Base-by-base conservation (phyloP, 1,284 basidiomycete species). In the Heterobasidion parviporum region DNA sequence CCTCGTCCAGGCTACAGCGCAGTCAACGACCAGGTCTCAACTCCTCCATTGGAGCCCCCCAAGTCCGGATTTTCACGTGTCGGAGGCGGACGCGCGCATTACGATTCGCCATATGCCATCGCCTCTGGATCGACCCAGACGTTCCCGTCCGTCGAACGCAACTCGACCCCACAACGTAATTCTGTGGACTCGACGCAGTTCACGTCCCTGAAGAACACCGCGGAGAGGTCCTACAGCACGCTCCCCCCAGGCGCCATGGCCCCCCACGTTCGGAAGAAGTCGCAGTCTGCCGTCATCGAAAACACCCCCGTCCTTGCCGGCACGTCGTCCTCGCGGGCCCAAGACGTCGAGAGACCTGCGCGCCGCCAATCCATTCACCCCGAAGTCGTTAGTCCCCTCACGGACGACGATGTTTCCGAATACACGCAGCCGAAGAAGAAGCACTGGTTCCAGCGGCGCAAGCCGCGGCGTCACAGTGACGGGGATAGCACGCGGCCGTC, bases 261-360 rank as follows among this genome's bases (percentile, higher is more conserved):
- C 45, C 81, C 83, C n/a, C 85, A 88, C 65, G 71, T 80, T 35
- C 81, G 89, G 36, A 89, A 82, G n/a, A 83, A 83, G 70, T 89
- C 87, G 26, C 89, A 92, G 65, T 85, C 83, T 6, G 89, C 89
- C 1, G 80, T 92, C 59, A 82, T 92, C 32, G 86, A 87, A 66
- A 74, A 86, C 64, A 73, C 74, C 45, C 65, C 69, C 3, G 60
- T 62, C 7, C 51, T 64, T 33, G 16, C 34, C 36, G 35, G n/a
- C 6, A 35, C 44, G 51, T 57, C 44, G 50, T 48, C 34, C 52
- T 49, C 18, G 3, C 2, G 16, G 1, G 8, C 58, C 45, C 55
- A 57, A 52, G 55, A 52, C 50, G 32, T 51, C 7, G 15, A 10
- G 34, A 46, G 48, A n/a, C 51, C 50, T 16, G 43, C 58, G 38